Base-by-base conservation (phyloP, 2,329 filamentous ascomycete species). In the Colletotrichum acutatum region DNA sequence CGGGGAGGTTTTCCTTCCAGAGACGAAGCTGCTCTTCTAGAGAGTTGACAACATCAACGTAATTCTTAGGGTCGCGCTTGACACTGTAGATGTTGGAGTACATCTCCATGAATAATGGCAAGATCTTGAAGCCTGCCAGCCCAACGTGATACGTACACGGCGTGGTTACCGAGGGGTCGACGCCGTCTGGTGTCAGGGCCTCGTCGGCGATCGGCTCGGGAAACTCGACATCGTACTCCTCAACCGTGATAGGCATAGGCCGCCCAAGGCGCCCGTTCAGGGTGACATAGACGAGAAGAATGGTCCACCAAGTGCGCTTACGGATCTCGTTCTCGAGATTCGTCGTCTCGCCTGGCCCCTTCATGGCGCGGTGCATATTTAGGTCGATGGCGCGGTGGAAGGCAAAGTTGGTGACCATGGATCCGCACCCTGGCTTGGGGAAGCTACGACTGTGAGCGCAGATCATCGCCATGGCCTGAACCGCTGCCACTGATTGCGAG, bases 201-300 rank as follows among this genome's bases (percentile, higher is more conserved):
- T 93, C 91, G 79, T 97, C 95, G 30, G 92, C 86, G 37, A 95
- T 87, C 5, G 90, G 84, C 70, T 93, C 88, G 1, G 94, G 94
- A 60, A 95, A 89, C 74, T 95, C 94, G 46, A 94, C 90, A 77
- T 97, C 94, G 76, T 95, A 93, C 75, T 97, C 94, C 64, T 94
- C 90, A 4, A 91, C 84, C 12, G 90, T 89, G 60, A 97, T 88
- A 1, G 92, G 90, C 88, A 97, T 93, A 1, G 94, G 94, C 19
- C 92, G 88, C 22, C 94, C 94, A 46, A 95, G 89, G 71, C 93
- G 94, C 24, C 93, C 93, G 76, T 91, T 91, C 11, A 96, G 84
- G n/a, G 90, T 90, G 11, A 93, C 86, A 72, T 91, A 88, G 16
- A 95, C 86, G 5, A 88, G 85, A 53, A 95, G 82, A 12, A 95